Evolutionary conservation across 768 basidiomycete genomes (phyloP).

Genomic region (Scleroderma citrinum): DNA sequence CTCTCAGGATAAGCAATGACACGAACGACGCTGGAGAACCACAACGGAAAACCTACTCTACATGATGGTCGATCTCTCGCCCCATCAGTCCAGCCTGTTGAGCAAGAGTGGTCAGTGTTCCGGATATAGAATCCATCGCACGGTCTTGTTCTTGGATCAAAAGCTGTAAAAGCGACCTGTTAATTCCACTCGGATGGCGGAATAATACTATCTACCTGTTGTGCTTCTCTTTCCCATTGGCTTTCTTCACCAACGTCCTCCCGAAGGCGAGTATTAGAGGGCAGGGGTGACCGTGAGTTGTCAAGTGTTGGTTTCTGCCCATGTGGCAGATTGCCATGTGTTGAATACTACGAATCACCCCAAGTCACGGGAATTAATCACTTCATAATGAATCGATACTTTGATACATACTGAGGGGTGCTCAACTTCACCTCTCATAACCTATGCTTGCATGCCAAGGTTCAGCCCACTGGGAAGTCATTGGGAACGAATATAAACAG

Average conservation of each 20-base stretch:
- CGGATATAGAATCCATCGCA: slow-evolving; percentile 81
- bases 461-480: slow-evolving; percentile 4
- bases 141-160: slow-evolving; percentile 87
- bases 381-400: not conserved
- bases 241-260: slow-evolving; percentile 58
- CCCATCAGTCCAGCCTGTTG: slow-evolving; percentile 96
- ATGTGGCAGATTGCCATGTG: slow-evolving; percentile 12
- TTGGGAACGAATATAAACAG: slow-evolving; percentile 23
- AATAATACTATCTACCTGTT: slow-evolving; percentile 48
- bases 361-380: not conserved
- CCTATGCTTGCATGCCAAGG: slow-evolving; percentile 48
- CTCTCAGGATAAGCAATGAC: not conserved
- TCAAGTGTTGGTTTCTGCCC: slow-evolving; percentile 11
- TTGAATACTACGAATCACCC: not conserved
- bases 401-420: slow-evolving; percentile 14
- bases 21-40: not conserved
- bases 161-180: slow-evolving; percentile 42
- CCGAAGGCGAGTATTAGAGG: slow-evolving; percentile 8
- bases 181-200: not conserved
- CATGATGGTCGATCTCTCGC: slow-evolving; percentile 85
- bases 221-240: slow-evolving; percentile 83
- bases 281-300: slow-evolving; percentile 12
- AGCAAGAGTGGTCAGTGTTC: slow-evolving; percentile 76
- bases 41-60: slow-evolving; percentile 54
- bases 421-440: slow-evolving; percentile 63